Evolutionary conservation across 176 grass and related monocot genomes (phyloP), one percentile per base, ranked within the genome.

Genomic region (Bromus sterilis): DNA sequence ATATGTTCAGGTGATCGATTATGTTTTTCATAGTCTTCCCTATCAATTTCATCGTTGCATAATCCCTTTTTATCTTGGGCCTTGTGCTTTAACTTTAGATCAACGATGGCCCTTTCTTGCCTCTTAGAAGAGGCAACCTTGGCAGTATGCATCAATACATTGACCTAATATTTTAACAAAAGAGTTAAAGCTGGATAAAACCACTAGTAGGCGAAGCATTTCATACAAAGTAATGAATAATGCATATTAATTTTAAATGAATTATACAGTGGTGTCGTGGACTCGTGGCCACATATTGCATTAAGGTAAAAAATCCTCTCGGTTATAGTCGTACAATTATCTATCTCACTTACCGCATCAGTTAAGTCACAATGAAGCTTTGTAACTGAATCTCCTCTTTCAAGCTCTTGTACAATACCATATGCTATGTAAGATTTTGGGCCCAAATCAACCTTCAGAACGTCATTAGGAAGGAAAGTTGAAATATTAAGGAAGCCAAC

Each of bases 401-500:
- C 73, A 9, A 93, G 84, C 74, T 93, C 91, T 48, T 93, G 6
- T 36, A 56, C 43, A 66, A 16, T 44, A 4, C 91, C 91, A 84
- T 90, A 93, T 36, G 87, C 91, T 80, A 93, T 93, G 76, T 89
- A 93, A 67, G 83, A 87, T 82, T 90, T 93, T 81, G 91, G 91
- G 11, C 91, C 91, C 84, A 93, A 53, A 84, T 93, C 91, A 37
- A 62, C 44, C 75, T 84, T 86, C 26, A 82, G 13, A 10, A 85
- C 1, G 13, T 87, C 76, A 23, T 6, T 30, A 31, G 87, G 91
- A 53, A 93, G 64, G 60, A 74, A 23, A 14, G 76, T 63, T 42
- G 84, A 85, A 57, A 89, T 46, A 78, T 93, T 93, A 8, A 93
- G 41, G 28, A 58, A 43, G n/a, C 91, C 87, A 73, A 56, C 72